Evolutionary conservation across 208 protist species (phyloP).

Genomic region (Wallacemonas rigidus): DNA sequence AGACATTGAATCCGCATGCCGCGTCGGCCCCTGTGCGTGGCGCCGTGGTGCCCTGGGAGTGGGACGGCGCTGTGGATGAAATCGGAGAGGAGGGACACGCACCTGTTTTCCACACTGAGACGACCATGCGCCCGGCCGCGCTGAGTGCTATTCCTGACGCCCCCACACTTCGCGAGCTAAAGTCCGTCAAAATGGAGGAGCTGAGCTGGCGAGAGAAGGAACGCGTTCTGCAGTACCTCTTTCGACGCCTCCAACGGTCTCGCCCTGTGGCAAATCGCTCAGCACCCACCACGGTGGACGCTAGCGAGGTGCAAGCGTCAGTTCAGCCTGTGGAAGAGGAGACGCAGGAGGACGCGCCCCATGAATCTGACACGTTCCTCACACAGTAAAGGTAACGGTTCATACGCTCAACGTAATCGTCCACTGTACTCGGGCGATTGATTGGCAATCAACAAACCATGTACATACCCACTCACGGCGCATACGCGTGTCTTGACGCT

Average conservation of each 20-base stretch:
- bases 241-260: slow-evolving; percentile 67
- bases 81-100: neutral
- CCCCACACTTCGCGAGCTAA: slow-evolving; percentile 54
- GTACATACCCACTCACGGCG: slow-evolving; percentile 5
- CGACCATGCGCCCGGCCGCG: neutral
- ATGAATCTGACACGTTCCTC: slow-evolving; percentile 42
- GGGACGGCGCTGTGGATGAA: neutral
- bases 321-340: neutral
- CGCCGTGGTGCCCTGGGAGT: slow-evolving; percentile 4
- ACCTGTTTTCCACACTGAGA: slow-evolving; percentile 7
- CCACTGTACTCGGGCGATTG: no score
- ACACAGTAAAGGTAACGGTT: slow-evolving; percentile 26
- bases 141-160: slow-evolving; percentile 42
- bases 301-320: neutral
- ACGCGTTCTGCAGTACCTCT: slow-evolving; percentile 81
- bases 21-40: slow-evolving; percentile 17
- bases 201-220: slow-evolving; percentile 91
- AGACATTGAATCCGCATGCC: neutral
- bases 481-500: no score
- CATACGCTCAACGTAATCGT: no score
- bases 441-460: neutral
- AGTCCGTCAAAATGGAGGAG: slow-evolving; percentile 70
- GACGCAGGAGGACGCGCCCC: neutral
- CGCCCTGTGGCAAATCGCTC: slow-evolving; percentile 4
- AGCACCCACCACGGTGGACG: slow-evolving; percentile 2